Evolutionary conservation across 768 basidiomycete genomes (phyloP).

Genomic region (Peribolospora baueri): DNA sequence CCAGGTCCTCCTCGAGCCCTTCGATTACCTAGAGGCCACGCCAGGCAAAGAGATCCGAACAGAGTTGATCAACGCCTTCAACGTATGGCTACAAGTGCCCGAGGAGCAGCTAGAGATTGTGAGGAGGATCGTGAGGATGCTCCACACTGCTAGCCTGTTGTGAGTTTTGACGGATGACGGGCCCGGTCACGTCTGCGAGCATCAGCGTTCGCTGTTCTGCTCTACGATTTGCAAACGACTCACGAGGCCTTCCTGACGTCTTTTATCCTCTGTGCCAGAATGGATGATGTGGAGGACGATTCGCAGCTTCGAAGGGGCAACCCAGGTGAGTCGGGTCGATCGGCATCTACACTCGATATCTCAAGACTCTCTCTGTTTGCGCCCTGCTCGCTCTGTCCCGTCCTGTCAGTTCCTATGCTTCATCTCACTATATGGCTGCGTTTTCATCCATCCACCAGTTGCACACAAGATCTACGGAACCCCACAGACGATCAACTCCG

Average conservation of each 20-base stretch:
- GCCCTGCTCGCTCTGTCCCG: not conserved
- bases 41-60: slow-evolving; percentile 84
- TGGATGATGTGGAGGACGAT: slow-evolving; percentile 17
- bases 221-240: not conserved
- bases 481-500: slow-evolving; percentile 89
- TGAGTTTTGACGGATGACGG: slow-evolving; percentile 19
- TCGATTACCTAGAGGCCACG: slow-evolving; percentile 50
- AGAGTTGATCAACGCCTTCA: slow-evolving; percentile 76
- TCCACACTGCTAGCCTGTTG: slow-evolving; percentile 85
- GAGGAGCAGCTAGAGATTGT: slow-evolving; percentile 44
- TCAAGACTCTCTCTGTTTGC: not conserved
- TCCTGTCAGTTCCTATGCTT: not conserved
- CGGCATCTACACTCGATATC: not conserved
- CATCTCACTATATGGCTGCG: not conserved
- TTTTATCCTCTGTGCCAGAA: slow-evolving; percentile 3
- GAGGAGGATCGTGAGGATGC: slow-evolving; percentile 63
- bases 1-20: slow-evolving; percentile 57
- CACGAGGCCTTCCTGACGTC: not conserved
- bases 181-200: not conserved
- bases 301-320: slow-evolving; percentile 36
- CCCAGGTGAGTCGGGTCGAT: slow-evolving; percentile 31
- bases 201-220: not conserved
- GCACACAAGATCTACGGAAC: slow-evolving; percentile 90
- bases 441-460: slow-evolving; percentile 25
- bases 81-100: slow-evolving; percentile 68